Percentiles rank a stretch among this genome's conserved stretches.
Evolutionary conservation across 306 rosid genomes (phyloP).

Genomic region (Quercus glauca): DNA sequence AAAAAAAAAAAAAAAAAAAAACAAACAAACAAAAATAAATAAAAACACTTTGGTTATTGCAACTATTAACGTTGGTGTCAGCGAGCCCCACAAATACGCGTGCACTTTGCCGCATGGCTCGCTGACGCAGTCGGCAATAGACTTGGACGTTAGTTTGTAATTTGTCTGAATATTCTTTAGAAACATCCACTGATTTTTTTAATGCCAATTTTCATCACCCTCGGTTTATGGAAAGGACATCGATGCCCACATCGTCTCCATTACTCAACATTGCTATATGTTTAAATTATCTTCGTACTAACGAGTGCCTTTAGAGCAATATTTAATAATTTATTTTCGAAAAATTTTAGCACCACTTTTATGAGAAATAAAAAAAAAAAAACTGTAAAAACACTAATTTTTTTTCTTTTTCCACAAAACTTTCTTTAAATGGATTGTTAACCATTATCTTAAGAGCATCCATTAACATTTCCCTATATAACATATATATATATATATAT

Average conservation of each 20-base stretch:
- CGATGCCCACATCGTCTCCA: constrained; percentile 3
- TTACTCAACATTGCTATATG: background rate
- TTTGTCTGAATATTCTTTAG: background rate
- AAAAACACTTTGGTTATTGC: background rate
- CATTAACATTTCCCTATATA: too few relatives aligned
- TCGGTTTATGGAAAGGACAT: constrained; percentile 10
- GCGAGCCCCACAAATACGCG: constrained; percentile 23
- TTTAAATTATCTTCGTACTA: background rate
- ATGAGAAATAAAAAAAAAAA: too few relatives aligned
- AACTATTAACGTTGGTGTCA: background rate
- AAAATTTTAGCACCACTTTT: accelerated
- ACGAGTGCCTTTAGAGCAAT: accelerated
- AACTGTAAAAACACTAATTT: too few relatives aligned
- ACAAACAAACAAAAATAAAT: too few relatives aligned
- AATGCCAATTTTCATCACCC: background rate
- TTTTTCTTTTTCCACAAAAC: too few relatives aligned
- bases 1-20: background rate
- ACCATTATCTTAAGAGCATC: accelerated
- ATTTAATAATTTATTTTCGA: accelerated
- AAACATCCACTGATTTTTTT: background rate
- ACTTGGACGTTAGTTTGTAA: background rate
- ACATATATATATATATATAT: too few relatives aligned
- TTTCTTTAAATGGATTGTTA: too few relatives aligned
- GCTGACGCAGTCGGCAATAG: background rate
- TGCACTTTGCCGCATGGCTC: background rate